These are phyloP conservation scores for Fusarium poae DNA, from an alignment of 2,329 filamentous ascomycete genomes.

Conservation along the genomic window DNA sequence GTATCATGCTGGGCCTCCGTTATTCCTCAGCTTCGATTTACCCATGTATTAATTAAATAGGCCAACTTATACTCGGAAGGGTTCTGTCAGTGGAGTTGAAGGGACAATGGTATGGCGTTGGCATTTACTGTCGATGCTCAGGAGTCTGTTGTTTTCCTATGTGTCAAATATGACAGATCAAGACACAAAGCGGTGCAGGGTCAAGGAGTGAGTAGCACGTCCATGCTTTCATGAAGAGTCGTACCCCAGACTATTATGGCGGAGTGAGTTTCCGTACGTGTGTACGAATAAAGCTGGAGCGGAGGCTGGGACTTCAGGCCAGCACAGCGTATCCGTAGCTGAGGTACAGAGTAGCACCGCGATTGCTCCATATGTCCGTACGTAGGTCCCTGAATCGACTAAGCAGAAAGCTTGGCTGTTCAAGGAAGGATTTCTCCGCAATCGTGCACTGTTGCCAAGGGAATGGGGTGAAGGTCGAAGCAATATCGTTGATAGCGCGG, in stretches of 20 bases:
- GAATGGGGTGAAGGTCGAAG: constrained; percentile 27
- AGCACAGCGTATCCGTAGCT: constrained; percentile 8
- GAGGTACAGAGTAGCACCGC: constrained; percentile 15
- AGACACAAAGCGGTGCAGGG: constrained; percentile 17
- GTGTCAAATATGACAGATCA: background rate
- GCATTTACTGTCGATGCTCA: background rate
- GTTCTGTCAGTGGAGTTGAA: constrained; percentile 24
- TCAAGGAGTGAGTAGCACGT: constrained; percentile 1
- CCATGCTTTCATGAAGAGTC: constrained; percentile 30
- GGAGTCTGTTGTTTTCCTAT: background rate
- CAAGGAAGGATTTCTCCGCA: constrained; percentile 27
- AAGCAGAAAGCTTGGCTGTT: constrained; percentile 11
- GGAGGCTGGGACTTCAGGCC: constrained; percentile 21
- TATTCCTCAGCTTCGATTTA: constrained; percentile 34
- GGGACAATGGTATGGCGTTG: constrained; percentile 4
- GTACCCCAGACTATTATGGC: constrained; percentile 38
- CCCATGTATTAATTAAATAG: constrained; percentile 23
- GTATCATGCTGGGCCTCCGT: constrained; percentile 19
- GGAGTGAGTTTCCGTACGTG: constrained; percentile 17
- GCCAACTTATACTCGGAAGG: constrained; percentile 22
- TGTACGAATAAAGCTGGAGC: constrained; percentile 19
- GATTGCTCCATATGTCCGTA: constrained; percentile 13
- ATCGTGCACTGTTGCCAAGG: constrained; percentile 39
- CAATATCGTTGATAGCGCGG: constrained; percentile 19
- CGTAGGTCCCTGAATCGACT: constrained; percentile 23